Evolutionary conservation across 306 rosid genomes (phyloP).

Genomic region (Cicer judaicum): DNA sequence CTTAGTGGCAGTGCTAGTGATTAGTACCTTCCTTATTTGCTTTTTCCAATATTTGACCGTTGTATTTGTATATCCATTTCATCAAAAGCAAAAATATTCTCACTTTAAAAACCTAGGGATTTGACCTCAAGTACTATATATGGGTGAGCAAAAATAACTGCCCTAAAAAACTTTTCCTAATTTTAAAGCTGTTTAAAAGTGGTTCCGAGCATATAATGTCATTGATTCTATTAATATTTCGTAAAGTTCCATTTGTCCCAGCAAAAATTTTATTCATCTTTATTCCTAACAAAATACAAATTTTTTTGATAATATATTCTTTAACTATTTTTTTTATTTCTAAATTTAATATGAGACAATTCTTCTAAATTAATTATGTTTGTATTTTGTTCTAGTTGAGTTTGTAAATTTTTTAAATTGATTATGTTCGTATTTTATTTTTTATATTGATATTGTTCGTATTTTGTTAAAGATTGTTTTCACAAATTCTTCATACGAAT

Average conservation of each 20-base stretch:
- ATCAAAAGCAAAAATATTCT: neutral
- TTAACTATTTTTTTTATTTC: too few relatives aligned
- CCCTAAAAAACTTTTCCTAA: neutral
- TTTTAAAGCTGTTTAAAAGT: too few relatives aligned
- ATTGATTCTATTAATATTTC: neutral
- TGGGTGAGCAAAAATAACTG: neutral
- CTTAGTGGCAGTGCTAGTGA: neutral
- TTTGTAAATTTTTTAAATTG: too few relatives aligned
- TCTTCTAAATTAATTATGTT: too few relatives aligned
- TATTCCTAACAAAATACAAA: neutral
- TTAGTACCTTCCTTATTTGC: neutral
- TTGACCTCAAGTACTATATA: too few relatives aligned
- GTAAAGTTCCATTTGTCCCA: neutral
- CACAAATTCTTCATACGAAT: too few relatives aligned
- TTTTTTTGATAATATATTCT: neutral
- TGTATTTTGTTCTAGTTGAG: too few relatives aligned
- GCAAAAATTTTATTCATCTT: neutral
- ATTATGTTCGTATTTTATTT: too few relatives aligned
- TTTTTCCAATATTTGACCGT: constrained; percentile 62
- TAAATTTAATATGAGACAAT: too few relatives aligned
- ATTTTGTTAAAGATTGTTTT: too few relatives aligned
- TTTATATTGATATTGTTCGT: too few relatives aligned
- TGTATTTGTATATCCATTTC: constrained; percentile 39
- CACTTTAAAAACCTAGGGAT: too few relatives aligned
- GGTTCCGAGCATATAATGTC: neutral